These are phyloP conservation scores for Fusarium solani-melongenae DNA, from an alignment of 2,329 filamentous ascomycete genomes.

Conservation along the genomic window DNA sequence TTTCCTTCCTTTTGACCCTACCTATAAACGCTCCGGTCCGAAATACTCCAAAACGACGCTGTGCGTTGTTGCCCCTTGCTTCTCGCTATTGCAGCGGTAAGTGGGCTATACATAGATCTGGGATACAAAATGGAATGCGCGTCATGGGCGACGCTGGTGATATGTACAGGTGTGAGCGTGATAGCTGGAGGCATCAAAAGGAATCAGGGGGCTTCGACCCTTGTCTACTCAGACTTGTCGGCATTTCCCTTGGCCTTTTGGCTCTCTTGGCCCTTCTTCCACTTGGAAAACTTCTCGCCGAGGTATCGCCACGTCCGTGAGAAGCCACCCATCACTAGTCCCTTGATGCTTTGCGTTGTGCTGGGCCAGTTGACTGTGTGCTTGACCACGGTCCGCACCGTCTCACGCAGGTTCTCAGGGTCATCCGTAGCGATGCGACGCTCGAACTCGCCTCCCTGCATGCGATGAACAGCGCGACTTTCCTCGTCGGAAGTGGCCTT, in stretches of 20 bases:
- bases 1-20: not conserved
- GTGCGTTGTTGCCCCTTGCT: not conserved
- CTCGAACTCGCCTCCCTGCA: constrained; percentile 88
- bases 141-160: not conserved
- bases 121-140: constrained; percentile 3
- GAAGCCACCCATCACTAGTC: constrained; percentile 81
- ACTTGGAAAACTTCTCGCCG: constrained; percentile 82
- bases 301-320: constrained; percentile 79
- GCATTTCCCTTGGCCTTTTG: constrained; percentile 37
- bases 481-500: constrained; percentile 78
- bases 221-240: constrained; percentile 31
- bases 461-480: constrained; percentile 73
- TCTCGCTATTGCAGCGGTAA: not conserved
- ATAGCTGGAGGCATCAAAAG: not conserved
- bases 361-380: constrained; percentile 94
- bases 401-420: constrained; percentile 72
- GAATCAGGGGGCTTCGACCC: not conserved
- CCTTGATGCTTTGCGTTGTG: constrained; percentile 87
- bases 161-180: constrained; percentile 4
- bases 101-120: not conserved
- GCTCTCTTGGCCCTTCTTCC: constrained; percentile 56
- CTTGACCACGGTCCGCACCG: constrained; percentile 81
- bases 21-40: constrained; percentile 5
- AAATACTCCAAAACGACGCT: constrained; percentile 22
- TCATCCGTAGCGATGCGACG: constrained; percentile 81